These are phyloP conservation scores for Pichia exigua DNA, from an alignment of 805 yeast genomes.

Conservation along the genomic window DNA sequence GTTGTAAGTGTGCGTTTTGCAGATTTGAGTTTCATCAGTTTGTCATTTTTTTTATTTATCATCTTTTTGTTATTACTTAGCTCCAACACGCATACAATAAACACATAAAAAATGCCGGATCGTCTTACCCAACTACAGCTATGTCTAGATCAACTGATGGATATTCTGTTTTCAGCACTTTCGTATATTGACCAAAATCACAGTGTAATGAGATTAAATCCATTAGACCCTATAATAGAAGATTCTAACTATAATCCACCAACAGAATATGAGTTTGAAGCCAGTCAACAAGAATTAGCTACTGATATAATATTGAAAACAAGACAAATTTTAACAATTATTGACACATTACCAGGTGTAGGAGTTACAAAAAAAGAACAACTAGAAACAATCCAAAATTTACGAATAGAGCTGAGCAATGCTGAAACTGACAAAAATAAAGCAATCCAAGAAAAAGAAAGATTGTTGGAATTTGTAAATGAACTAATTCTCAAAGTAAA, in stretches of 20 bases:
- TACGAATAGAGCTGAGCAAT: slow-evolving; percentile 53
- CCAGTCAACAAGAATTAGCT: slow-evolving; percentile 66
- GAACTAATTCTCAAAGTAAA: slow-evolving; percentile 55
- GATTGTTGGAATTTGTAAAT: slow-evolving; percentile 54
- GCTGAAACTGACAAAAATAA: slow-evolving; percentile 52
- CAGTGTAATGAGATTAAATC: slow-evolving; percentile 43
- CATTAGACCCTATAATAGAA: slow-evolving; percentile 46
- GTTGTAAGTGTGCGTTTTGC: not conserved
- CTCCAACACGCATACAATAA: not conserved
- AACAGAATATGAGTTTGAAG: slow-evolving; percentile 27
- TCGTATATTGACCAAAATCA: slow-evolving; percentile 75
- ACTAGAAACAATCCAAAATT: slow-evolving; percentile 48
- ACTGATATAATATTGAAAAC: slow-evolving; percentile 80
- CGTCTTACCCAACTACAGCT: slow-evolving; percentile 84
- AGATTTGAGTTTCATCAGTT: not conserved
- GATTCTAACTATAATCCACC: slow-evolving; percentile 52
- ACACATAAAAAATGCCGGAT: slow-evolving; percentile 56
- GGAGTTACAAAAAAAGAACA: slow-evolving; percentile 78
- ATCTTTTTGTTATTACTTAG: not conserved
- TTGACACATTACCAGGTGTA: slow-evolving; percentile 87
- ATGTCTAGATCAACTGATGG: slow-evolving; percentile 75
- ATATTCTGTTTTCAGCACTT: slow-evolving; percentile 71
- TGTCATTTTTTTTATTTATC: not conserved
- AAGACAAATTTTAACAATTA: slow-evolving; percentile 76
- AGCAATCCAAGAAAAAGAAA: slow-evolving; percentile 58